Evolutionary conservation across 768 basidiomycete genomes (phyloP), one percentile per base, ranked within the genome.

Genomic region (Tephrocybe sp.): DNA sequence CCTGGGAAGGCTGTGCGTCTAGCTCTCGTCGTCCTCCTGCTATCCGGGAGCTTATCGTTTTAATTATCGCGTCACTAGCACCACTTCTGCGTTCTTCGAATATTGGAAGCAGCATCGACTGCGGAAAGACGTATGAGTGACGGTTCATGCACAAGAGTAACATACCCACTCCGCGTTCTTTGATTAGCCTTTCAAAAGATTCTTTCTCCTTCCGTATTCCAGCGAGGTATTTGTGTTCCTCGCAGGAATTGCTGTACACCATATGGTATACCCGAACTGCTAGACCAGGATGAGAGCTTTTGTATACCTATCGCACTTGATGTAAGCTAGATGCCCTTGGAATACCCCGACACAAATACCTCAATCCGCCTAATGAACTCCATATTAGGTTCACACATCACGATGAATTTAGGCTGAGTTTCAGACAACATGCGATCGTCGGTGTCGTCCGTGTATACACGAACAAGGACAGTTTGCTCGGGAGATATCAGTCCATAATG

Each of bases 351-450:
- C n/a, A n/a, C n/a, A n/a, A n/a, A n/a, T 45, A 91, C 94, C 77
- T 99, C 94, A 21, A 99, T 76, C 1, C 97, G 79, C 22, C 97
- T 76, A 30, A 97, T 81, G 58, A 97, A 99, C 45, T 95, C 89
- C 63, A 92, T 86, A 58, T 84, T 89, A 2, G 95, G 94, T 61
- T 99, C 97, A 56, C 88, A 93, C 88, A 98, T 91, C 40, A 98
- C 83, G 45, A 99, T 86, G 62, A 94, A 98, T 54, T 86, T 82
- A 1, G 97, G 97, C 52, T 86, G 76, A 7, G 98, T 74, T 63
- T 99, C 95, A 34, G 82, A 78, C 25, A 99, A 72, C 42, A 97
- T 70, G 33, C 84, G 78, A 64, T 99, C 97, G 57, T 99, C 97
- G 2, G 88, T 82, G 61, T 98, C 97, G 39, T 94, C 94, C 0